Conservation (phyloP, 176 grass and related monocot species). For the Neostapfia colusana region DNA sequence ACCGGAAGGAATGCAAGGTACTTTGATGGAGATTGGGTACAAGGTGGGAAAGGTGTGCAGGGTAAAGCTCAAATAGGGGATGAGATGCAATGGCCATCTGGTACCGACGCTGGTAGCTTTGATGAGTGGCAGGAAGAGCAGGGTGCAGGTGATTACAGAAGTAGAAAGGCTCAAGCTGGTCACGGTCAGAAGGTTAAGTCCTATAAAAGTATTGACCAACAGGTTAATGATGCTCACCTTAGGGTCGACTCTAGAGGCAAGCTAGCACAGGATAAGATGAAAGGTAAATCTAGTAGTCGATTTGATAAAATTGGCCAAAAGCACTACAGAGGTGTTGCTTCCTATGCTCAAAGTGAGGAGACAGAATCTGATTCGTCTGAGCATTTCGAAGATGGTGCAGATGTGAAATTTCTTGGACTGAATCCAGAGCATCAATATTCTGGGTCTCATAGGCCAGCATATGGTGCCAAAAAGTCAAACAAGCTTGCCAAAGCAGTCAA, state of each 20-base stretch:
- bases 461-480: conserved; percentile 50
- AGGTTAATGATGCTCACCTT: conserved; percentile 40
- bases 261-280: conserved; percentile 42
- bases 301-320: conserved; percentile 46
- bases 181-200: conserved; percentile 53
- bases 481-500: conserved; percentile 45
- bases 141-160: conserved; percentile 43
- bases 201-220: conserved; percentile 45
- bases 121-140: conserved; percentile 53
- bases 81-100: conserved; percentile 43
- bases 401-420: conserved; percentile 31
- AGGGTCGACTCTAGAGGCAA: conserved; percentile 48
- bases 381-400: conserved; percentile 47
- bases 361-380: conserved; percentile 93
- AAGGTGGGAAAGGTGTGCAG: conserved; percentile 38
- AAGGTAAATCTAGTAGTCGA: conserved; percentile 41
- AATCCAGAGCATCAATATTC: conserved; percentile 35
- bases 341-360: conserved; percentile 62
- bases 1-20: conserved; percentile 52
- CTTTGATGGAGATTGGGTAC: conserved; percentile 51
- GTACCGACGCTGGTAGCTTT: conserved; percentile 38
- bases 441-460: conserved; percentile 30
- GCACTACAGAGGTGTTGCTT: conserved; percentile 44
- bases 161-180: conserved; percentile 39
- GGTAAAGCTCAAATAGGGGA: conserved; percentile 44